Percentiles rank a stretch among this genome's conserved stretches.
These are phyloP conservation scores for Cladophialophora yegresii DNA, from an alignment of 2,329 filamentous ascomycete genomes.

Conservation along the genomic window DNA sequence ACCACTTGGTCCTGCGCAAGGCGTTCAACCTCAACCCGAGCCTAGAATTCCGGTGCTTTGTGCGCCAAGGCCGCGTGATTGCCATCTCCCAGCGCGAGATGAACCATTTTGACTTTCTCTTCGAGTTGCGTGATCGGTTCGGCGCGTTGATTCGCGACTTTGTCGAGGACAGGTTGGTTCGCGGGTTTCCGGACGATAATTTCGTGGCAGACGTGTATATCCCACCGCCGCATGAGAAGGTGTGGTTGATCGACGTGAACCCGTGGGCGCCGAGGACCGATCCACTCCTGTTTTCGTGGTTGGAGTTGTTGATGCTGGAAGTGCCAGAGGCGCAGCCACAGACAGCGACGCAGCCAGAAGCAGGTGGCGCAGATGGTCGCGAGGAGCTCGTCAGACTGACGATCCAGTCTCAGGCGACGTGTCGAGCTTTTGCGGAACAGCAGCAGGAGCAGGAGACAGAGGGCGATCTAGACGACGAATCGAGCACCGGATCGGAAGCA, in stretches of 20 bases:
- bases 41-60: conserved; percentile 94
- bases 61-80: conserved; percentile 76
- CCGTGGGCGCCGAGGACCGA: conserved; percentile 91
- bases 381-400: background rate
- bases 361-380: background rate
- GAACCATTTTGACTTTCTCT: conserved; percentile 85
- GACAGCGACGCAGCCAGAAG: background rate
- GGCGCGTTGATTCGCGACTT: conserved; percentile 71
- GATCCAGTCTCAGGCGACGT: background rate
- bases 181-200: conserved; percentile 69
- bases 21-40: conserved; percentile 86
- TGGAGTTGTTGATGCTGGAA: conserved; percentile 65
- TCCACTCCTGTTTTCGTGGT: conserved; percentile 84
- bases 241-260: conserved; percentile 91
- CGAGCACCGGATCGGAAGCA: background rate
- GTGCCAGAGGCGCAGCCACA: background rate
- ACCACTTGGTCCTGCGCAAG: conserved; percentile 81
- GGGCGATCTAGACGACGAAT: background rate
- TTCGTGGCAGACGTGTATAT: conserved; percentile 95
- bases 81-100: conserved; percentile 86
- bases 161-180: conserved; percentile 62
- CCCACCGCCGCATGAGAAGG: conserved; percentile 70
- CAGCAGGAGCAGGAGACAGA: background rate
- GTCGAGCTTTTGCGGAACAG: background rate
- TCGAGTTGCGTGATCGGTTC: conserved; percentile 65